phyloP scores from a whole-genome alignment of 169 alveolate species.

The Plasmodium vivax region DNA sequence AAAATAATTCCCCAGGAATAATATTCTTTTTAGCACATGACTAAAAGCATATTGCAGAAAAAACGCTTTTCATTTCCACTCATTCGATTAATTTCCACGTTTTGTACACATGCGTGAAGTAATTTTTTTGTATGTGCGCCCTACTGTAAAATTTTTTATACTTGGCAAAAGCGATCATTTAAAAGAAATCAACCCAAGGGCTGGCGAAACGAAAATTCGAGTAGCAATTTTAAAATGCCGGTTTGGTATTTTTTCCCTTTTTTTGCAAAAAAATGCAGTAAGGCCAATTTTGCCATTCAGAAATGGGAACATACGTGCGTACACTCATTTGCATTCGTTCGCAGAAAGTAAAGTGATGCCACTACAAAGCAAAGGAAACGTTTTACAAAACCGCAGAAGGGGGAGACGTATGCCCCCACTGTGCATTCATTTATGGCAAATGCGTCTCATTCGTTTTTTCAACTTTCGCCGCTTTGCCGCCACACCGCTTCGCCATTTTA shows the following conservation, averaged over 20 bases:
- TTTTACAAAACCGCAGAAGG: not conserved
- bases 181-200: not conserved
- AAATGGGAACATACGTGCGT: not conserved
- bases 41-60: not conserved
- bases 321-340: not conserved
- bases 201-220: not conserved
- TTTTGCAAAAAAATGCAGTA: not conserved
- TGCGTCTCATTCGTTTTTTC: not conserved
- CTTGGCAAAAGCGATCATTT: not conserved
- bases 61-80: conserved; percentile 4
- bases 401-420: not conserved
- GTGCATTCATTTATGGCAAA: not conserved
- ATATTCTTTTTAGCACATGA: not conserved
- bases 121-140: not conserved
- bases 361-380: not conserved
- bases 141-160: not conserved
- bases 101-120: not conserved
- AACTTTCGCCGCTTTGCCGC: not conserved
- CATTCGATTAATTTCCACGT: conserved; percentile 5
- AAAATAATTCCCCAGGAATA: not conserved
- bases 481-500: not conserved
- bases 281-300: not conserved
- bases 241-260: not conserved
- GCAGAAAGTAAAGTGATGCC: not conserved
- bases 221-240: not conserved